Base-by-base conservation (phyloP, 768 basidiomycete species). In the Mycena albidolilacea region DNA sequence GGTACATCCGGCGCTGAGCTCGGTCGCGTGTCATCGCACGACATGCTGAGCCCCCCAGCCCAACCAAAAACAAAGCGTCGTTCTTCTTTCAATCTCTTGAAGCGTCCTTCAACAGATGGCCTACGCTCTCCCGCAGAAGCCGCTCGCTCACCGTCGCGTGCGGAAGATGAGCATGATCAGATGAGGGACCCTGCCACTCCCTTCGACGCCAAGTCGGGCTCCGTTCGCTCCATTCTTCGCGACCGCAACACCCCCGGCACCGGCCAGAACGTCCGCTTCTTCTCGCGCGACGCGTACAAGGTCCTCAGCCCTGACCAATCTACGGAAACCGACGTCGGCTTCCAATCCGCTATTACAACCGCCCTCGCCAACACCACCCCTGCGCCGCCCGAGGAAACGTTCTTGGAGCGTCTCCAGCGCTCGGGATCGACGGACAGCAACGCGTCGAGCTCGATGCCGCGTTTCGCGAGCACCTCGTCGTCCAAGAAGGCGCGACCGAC, bases 211-310 rank as follows among this genome's bases (percentile, higher is more conserved):
- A 80, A 81, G 69, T 85, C 81, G 70, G 87, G 86, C 64, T 93
- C 92, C 14, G 85, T 92, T 7, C 89, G 92, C 15, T 93, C 93
- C 17, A 94, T 94, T 74, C 85, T 94, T 37, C 91, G 92, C 52
- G 90, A 91, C 72, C 88, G 87, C 5, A 90, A 90, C 59, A 92
- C 92, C 0, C 93, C 93, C 17, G 92, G 91, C 5, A 93, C 92
- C 12, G 93, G 93, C n/a, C 90, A 91, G 78, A 93, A 90, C 71
- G 93, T 94, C 52, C 90, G 93, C 7, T 94, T 94, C 83, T 93
- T 93, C 80, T 90, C 92, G 37, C 87, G 90, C 37, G 90, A 93
- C 65, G 90, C 90, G 14, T 91, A 88, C 83, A 90, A 87, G 73
- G 83, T 88, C 30, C 89, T 92, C 77, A 92, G 86, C 61, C 91